Evolutionary conservation across 441 rosid genomes (phyloP).

Genomic region (Eruca vesicaria): DNA sequence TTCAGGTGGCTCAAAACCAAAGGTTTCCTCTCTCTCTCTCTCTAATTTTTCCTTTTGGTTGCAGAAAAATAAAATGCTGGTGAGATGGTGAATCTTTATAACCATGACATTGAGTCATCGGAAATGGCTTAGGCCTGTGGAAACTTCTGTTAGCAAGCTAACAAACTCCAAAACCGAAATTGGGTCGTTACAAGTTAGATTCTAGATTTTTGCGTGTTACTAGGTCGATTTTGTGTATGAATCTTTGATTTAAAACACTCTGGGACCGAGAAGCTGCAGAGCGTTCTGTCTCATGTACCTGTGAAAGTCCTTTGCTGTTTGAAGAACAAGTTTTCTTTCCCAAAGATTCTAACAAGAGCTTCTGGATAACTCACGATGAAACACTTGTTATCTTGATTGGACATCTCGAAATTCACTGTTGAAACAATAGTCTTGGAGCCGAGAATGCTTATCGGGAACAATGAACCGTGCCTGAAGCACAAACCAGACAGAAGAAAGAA

Average conservation of each 20-base stretch:
- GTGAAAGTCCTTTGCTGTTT: constrained; percentile 31
- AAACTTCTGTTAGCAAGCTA: too few species aligned
- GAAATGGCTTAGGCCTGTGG: too few species aligned
- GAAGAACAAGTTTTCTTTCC: constrained; percentile 36
- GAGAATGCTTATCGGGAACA: too few species aligned
- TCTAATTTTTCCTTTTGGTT: too few species aligned
- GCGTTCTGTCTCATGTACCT: constrained; percentile 40
- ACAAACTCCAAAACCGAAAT: too few species aligned
- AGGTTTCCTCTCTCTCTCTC: too few species aligned
- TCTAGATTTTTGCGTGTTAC: constrained; percentile 13
- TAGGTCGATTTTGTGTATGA: constrained; percentile 8
- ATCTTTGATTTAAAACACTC: constrained; percentile 19
- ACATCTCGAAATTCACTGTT: constrained; percentile 29
- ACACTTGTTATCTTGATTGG: constrained; percentile 36
- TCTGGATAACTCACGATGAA: constrained; percentile 33
- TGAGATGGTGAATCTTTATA: too few species aligned
- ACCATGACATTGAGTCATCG: too few species aligned
- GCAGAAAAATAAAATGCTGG: too few species aligned
- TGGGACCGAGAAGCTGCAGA: constrained; percentile 35
- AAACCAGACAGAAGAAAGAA: neutral
- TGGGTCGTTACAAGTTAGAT: too few species aligned
- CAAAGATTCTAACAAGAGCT: constrained; percentile 32
- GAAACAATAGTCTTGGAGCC: constrained; percentile 31
- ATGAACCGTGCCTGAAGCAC: constrained; percentile 36
- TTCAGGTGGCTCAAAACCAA: too few species aligned